Evolutionary conservation across 1,284 basidiomycete genomes (phyloP).

Genomic region (Moniliella sp.): DNA sequence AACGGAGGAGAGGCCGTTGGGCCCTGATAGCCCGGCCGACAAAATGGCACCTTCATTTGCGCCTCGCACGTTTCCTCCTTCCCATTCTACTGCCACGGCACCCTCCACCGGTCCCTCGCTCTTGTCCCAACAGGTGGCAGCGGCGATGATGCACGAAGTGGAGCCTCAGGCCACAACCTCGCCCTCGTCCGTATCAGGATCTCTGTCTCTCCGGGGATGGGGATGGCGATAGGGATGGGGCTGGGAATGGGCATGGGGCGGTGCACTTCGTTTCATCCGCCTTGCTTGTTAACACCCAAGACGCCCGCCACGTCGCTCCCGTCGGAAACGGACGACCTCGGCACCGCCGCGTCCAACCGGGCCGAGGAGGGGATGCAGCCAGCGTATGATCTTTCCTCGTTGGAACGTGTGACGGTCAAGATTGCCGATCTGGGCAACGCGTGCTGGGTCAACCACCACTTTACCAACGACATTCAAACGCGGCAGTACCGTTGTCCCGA

Average conservation of each 20-base stretch:
- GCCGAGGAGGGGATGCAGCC: no score
- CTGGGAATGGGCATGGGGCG: no score
- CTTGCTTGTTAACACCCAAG: slow-evolving; percentile 6
- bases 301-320: slow-evolving; percentile 25
- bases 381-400: slow-evolving; percentile 41
- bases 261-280: slow-evolving; percentile 1
- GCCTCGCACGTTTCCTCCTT: slow-evolving; percentile 48
- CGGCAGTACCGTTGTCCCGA: slow-evolving; percentile 91
- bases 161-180: slow-evolving; percentile 8
- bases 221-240: no score
- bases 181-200: background rate
- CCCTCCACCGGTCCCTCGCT: background rate
- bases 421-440: slow-evolving; percentile 92
- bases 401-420: slow-evolving; percentile 86
- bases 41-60: slow-evolving; percentile 36
- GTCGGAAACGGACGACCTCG: slow-evolving; percentile 41
- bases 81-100: slow-evolving; percentile 38
- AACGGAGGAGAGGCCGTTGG: slow-evolving; percentile 36
- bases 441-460: slow-evolving; percentile 74
- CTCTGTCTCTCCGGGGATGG: background rate
- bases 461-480: slow-evolving; percentile 89
- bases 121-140: slow-evolving; percentile 20
- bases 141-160: slow-evolving; percentile 18
- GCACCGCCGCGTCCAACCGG: slow-evolving; percentile 39
- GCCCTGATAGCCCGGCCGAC: slow-evolving; percentile 12